These are phyloP conservation scores for Paecilomyces variotii DNA, from an alignment of 2,329 filamentous ascomycete species.

Conservation along the genomic window DNA sequence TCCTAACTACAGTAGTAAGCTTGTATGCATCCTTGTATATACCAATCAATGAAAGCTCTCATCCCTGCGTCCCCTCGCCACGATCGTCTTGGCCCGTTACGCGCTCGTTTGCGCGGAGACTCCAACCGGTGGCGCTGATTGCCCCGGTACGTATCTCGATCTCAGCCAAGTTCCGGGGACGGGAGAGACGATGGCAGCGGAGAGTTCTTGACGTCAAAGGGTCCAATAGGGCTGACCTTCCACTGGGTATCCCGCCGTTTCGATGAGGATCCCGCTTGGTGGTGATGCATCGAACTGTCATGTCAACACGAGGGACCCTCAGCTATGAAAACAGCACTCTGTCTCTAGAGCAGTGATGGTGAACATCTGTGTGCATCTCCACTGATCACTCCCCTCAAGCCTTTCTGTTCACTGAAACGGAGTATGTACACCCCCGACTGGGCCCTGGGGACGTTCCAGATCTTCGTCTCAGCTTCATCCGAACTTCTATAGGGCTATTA, in stretches of 20 bases:
- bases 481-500: background rate
- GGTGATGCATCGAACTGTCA: no score
- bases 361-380: background rate
- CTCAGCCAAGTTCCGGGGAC: background rate
- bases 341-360: background rate
- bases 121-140: background rate
- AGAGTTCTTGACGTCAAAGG: background rate
- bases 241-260: background rate
- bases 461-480: background rate
- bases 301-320: background rate
- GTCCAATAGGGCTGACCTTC: background rate
- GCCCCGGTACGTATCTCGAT: background rate
- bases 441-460: background rate
- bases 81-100: background rate
- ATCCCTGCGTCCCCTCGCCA: background rate
- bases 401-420: background rate
- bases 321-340: background rate
- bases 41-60: background rate
- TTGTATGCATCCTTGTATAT: background rate
- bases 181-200: background rate
- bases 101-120: background rate
- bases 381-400: background rate
- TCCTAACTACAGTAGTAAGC: no score
- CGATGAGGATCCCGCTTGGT: no score
- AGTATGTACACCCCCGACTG: background rate